Evolutionary conservation across 2,329 filamentous ascomycete species (phyloP).

Genomic region (Metarhizium anisopliae): DNA sequence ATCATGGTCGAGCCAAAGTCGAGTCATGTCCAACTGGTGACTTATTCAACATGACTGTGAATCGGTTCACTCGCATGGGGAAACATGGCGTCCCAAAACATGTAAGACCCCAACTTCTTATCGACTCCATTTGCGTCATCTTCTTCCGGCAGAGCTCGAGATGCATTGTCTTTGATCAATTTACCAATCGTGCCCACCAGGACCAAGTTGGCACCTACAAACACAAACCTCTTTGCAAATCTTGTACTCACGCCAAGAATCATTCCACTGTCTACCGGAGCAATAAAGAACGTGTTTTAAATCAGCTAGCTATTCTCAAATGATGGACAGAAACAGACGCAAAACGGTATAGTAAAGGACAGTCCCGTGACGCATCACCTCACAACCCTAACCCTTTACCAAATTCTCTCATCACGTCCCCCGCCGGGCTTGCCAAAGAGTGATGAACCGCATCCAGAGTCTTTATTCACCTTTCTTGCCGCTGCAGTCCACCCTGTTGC

Average conservation of each 20-base stretch:
- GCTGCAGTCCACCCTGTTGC: slow-evolving; percentile 6
- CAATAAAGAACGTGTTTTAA: not conserved
- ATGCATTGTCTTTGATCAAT: not conserved
- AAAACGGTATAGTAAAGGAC: not conserved
- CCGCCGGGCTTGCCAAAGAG: not conserved
- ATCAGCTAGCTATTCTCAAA: not conserved
- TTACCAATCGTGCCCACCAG: not conserved
- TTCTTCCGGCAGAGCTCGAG: not conserved
- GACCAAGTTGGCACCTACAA: not conserved
- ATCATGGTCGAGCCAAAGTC: too few species aligned
- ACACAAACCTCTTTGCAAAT: not conserved
- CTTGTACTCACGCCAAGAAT: not conserved
- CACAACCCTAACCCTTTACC: too few species aligned
- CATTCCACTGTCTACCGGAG: not conserved
- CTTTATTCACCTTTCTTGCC: slow-evolving; percentile 3
- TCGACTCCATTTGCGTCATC: not conserved
- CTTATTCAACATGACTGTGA: too few species aligned
- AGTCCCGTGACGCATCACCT: too few species aligned
- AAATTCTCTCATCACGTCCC: too few species aligned
- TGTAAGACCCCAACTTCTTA: not conserved
- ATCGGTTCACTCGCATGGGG: too few species aligned
- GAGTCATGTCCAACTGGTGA: too few species aligned
- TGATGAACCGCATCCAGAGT: not conserved
- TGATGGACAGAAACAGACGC: not conserved
- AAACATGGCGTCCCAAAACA: slow-evolving; percentile 1